Evolutionary conservation across 2,329 filamentous ascomycete species (phyloP).

Genomic region (Fusarium devonianum): DNA sequence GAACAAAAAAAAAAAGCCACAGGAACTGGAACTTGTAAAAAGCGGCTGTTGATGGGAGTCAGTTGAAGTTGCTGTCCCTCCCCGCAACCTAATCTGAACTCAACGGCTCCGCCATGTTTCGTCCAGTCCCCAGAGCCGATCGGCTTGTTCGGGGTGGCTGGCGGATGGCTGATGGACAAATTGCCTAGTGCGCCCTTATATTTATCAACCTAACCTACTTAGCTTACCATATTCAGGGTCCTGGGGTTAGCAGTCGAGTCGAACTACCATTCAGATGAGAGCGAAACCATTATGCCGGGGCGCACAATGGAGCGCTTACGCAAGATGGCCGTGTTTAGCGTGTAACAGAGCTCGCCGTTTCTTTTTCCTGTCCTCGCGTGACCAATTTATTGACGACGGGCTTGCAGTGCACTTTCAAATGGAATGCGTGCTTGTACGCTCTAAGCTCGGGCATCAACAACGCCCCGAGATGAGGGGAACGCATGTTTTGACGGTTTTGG

Average conservation of each 20-base stretch:
- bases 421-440: too few relatives aligned
- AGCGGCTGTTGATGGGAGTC: background rate
- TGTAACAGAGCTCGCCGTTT: background rate
- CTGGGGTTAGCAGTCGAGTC: too few relatives aligned
- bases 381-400: background rate
- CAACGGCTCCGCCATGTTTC: slow-evolving; percentile 16
- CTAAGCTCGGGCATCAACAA: background rate
- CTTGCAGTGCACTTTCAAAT: too few relatives aligned
- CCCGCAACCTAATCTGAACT: slow-evolving; percentile 7
- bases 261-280: too few relatives aligned
- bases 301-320: background rate
- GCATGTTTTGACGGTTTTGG: background rate
- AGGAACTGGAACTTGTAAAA: background rate
- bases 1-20: too few relatives aligned
- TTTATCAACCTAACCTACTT: too few relatives aligned
- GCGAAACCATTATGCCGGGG: too few relatives aligned
- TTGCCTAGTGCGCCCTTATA: slow-evolving; percentile 36
- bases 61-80: background rate
- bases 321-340: background rate
- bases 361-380: background rate
- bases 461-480: background rate
- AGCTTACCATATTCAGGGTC: too few relatives aligned
- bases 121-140: background rate
- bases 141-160: slow-evolving; percentile 15
- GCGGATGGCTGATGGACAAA: slow-evolving; percentile 33